A percentile compares a stretch with the other conserved stretches of the same genome.
These are phyloP conservation scores for Mortierella sp. DNA, from an alignment of 371 early-diverging fungal species.

Conservation along the genomic window DNA sequence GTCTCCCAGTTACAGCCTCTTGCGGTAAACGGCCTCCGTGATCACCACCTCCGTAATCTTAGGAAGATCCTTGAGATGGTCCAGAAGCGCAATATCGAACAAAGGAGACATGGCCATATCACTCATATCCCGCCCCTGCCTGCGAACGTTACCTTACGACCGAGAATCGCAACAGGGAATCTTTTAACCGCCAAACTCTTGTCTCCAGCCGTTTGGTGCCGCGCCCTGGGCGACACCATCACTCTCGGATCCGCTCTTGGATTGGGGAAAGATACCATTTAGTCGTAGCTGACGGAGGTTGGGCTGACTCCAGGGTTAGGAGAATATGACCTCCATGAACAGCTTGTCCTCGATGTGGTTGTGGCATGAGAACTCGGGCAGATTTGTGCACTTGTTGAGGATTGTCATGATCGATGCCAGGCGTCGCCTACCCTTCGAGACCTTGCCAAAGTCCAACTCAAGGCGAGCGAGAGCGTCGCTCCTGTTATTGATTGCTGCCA, in stretches of 20 bases:
- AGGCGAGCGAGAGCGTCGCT: neutral
- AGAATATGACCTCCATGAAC: neutral
- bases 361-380: neutral
- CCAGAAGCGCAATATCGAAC: neutral
- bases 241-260: neutral
- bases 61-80: neutral
- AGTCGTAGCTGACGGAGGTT: neutral
- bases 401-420: neutral
- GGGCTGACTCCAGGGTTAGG: neutral
- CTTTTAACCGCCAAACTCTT: neutral
- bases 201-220: neutral
- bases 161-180: neutral
- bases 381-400: too few relatives aligned
- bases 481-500: neutral
- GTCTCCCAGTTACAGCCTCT: neutral
- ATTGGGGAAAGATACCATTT: neutral
- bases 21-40: neutral
- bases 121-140: neutral
- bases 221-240: neutral
- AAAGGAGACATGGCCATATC: neutral
- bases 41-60: neutral
- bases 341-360: neutral
- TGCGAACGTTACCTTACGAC: neutral
- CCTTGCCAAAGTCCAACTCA: neutral
- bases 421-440: neutral